Conservation (phyloP, 805 yeast species). For the Cyberlindnera mrakii region DNA sequence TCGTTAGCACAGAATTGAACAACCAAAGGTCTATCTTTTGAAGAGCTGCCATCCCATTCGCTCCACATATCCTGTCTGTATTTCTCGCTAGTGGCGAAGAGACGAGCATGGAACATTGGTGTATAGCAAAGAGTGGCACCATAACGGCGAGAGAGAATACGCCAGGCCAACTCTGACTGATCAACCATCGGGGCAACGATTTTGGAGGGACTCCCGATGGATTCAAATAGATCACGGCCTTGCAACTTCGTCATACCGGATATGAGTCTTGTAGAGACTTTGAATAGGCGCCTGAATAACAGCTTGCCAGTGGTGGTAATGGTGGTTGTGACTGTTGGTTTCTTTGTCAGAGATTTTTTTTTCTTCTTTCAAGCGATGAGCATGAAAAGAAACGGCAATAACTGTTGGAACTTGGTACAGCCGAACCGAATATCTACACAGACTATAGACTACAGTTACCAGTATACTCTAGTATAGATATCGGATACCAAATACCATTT, state of each 20-base stretch:
- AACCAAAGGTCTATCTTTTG: slow-evolving; percentile 74
- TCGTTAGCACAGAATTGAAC: slow-evolving; percentile 98
- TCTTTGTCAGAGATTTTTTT: not conserved
- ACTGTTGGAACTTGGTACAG: no score
- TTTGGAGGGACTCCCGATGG: slow-evolving; percentile 69
- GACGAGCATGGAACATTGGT: slow-evolving; percentile 93
- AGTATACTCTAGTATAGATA: no score
- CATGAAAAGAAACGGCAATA: not conserved
- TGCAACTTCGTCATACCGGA: slow-evolving; percentile 20
- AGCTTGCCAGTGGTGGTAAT: not conserved
- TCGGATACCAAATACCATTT: no score
- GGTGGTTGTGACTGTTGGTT: not conserved
- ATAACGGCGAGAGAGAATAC: slow-evolving; percentile 74
- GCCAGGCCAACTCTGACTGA: slow-evolving; percentile 93
- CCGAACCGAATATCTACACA: no score
- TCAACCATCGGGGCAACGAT: slow-evolving; percentile 99
- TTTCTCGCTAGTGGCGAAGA: slow-evolving; percentile 79
- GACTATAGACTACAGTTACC: no score
- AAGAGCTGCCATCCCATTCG: slow-evolving; percentile 63
- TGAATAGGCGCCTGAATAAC: not conserved
- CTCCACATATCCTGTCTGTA: slow-evolving; percentile 75
- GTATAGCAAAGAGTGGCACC: slow-evolving; percentile 95
- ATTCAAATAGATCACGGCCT: slow-evolving; percentile 68
- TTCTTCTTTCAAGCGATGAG: not conserved
- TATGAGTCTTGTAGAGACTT: not conserved